Conservation (phyloP, 257 asterid species). For the Solanum clarkiae region DNA sequence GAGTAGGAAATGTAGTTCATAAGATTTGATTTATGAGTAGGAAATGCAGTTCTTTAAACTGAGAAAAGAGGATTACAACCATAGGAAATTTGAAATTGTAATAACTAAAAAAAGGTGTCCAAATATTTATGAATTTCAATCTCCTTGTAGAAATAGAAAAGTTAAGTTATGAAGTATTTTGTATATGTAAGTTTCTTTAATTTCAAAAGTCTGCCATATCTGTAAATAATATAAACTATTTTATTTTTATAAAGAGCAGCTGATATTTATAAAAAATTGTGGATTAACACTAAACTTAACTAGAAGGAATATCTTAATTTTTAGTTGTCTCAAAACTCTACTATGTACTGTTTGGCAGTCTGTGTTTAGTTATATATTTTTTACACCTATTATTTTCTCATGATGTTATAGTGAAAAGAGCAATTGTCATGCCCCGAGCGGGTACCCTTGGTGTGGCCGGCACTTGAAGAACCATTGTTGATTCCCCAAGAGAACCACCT, state of each 20-base stretch:
- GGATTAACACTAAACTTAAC: conserved; percentile 10
- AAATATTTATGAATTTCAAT: neutral
- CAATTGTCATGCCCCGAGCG: too few relatives aligned
- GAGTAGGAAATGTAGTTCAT: too few relatives aligned
- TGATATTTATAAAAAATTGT: conserved; percentile 8
- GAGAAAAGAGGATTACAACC: too few relatives aligned
- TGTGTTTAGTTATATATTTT: neutral
- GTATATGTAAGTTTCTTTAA: neutral
- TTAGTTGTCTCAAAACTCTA: conserved; percentile 16
- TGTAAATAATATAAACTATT: conserved; percentile 2
- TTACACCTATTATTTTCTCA: too few relatives aligned
- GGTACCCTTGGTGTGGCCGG: too few relatives aligned
- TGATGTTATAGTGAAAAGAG: too few relatives aligned
- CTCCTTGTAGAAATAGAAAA: too few relatives aligned
- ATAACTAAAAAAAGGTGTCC: neutral
- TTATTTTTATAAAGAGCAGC: neutral
- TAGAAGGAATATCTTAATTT: conserved; percentile 12
- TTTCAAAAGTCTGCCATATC: neutral
- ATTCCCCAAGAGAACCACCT: too few relatives aligned
- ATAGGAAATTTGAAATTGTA: neutral
- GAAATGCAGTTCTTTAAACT: too few relatives aligned
- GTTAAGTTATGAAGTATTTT: neutral
- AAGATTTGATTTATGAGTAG: too few relatives aligned
- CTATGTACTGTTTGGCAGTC: neutral
- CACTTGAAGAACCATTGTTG: too few relatives aligned